These are phyloP conservation scores for Magnolia changhungtana DNA, from an alignment of 164 flowering plant genomes.

Conservation along the genomic window DNA sequence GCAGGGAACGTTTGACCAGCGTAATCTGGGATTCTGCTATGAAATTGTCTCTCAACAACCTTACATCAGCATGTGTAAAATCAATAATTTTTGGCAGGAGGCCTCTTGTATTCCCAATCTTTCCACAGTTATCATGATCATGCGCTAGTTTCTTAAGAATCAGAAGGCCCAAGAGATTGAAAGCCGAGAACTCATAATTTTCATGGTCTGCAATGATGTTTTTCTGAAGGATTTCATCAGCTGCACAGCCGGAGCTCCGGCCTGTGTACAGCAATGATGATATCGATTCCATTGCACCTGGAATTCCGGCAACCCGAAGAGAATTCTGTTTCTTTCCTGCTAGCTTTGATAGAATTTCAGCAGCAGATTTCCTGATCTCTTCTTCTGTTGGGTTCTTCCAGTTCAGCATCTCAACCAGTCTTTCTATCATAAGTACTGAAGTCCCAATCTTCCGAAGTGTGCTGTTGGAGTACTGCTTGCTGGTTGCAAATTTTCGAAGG, in stretches of 20 bases:
- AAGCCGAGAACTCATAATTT: conserved; percentile 57
- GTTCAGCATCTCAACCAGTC: conserved; percentile 87
- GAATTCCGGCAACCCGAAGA: conserved; percentile 78
- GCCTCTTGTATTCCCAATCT: conserved; percentile 86
- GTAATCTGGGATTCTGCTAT: conserved; percentile 47
- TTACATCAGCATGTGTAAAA: conserved; percentile 61
- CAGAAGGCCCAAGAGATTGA: conserved; percentile 74
- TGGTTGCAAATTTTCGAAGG: conserved; percentile 43
- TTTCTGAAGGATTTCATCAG: conserved; percentile 64
- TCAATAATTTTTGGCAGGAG: conserved; percentile 80
- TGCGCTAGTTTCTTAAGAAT: conserved; percentile 82
- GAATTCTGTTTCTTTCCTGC: conserved; percentile 84
- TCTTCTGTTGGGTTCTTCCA: conserved; percentile 84
- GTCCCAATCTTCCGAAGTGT: conserved; percentile 81
- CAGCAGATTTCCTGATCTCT: conserved; percentile 75
- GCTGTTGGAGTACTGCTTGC: conserved; percentile 48
- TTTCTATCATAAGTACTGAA: conserved; percentile 58
- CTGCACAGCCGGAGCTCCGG: conserved; percentile 30
- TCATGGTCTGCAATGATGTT: conserved; percentile 34
- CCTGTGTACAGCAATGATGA: conserved; percentile 66
- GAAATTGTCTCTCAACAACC: conserved; percentile 39
- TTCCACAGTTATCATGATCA: conserved; percentile 86
- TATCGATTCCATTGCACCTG: conserved; percentile 92
- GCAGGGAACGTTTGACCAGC: conserved; percentile 65
- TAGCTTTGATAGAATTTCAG: conserved; percentile 64